Base-by-base conservation (phyloP, 768 basidiomycete species). In the Botryobasidium botryosum region DNA sequence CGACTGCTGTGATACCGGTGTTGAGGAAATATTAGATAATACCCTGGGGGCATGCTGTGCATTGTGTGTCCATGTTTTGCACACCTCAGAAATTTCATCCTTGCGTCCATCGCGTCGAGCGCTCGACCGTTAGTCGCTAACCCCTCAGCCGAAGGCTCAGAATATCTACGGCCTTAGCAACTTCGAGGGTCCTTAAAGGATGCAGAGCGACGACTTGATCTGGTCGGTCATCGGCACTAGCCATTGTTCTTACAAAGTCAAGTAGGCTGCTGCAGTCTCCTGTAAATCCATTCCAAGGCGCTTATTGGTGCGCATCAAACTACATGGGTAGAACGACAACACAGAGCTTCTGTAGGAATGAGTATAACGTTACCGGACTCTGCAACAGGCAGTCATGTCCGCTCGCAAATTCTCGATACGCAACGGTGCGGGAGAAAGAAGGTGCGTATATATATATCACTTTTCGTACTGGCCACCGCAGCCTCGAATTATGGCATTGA, bases 191-290 rank as follows among this genome's bases (percentile, higher is more conserved):
- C n/a, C 17, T 33, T 33, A 17, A 17, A 53, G 1, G 8, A 61
- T 60, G 57, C 60, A 69, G 58, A 61, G 63, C 39, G 92, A 99
- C 82, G 92, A 97, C 64, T 83, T 96, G 52, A 96, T 99, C 52
- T 99, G 92, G 92, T 84, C 78, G 17, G 84, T 90, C 25, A 88
- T 91, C 59, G 87, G 86, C 62, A 71, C 75, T 46, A 86, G 88
- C 55, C 96, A 96, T 62, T 99, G 94, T 68, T 94, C 92, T 0
- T 99, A 92, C 64, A 97, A 96, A 82, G 91, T 99, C 70, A 97
- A 92, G 92, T 91, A 54, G 59, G 3, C 17, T 20, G 28, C n/a
- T 24, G 17, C 26, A 2, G 7, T 37, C 45, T 40, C 12, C 29
- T 7, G 43, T 31, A 24, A 39, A 33, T 24, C 6, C 32, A 23